Evolutionary conservation across 495 filamentous ascomycete genomes (phyloP).

Genomic region (Parachaetomium inaequale): DNA sequence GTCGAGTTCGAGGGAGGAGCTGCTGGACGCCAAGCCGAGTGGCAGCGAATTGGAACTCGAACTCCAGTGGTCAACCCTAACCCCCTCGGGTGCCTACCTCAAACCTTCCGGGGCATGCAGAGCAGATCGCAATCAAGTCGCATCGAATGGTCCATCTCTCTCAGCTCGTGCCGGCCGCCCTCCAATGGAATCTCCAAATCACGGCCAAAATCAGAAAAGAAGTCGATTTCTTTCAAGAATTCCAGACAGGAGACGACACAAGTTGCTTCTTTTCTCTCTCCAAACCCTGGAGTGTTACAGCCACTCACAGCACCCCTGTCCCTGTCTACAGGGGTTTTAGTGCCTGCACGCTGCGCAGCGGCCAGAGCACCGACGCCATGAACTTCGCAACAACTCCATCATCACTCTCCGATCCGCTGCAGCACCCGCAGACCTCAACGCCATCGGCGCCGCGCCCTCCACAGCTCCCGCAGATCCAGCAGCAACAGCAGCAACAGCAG

Average conservation of each 20-base stretch:
- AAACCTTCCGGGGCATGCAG: not conserved
- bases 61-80: not conserved
- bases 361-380: conserved; percentile 17
- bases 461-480: conserved; percentile 7
- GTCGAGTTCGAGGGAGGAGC: not conserved
- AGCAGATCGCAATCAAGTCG: not conserved
- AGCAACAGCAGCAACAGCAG: conserved; percentile 11
- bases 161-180: not conserved
- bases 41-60: not conserved
- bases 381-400: conserved; percentile 28
- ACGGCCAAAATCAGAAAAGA: not conserved
- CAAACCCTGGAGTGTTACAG: not conserved
- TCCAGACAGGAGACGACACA: not conserved
- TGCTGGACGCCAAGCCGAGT: not conserved
- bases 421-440: conserved; percentile 13
- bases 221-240: not conserved
- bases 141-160: not conserved
- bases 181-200: not conserved
- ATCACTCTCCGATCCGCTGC: conserved; percentile 19
- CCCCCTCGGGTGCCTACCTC: not conserved
- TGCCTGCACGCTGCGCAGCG: not conserved
- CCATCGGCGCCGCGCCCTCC: conserved; percentile 2
- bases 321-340: conserved; percentile 8
- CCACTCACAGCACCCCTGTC: conserved; percentile 9
- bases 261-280: not conserved